Evolutionary conservation across 2,329 filamentous ascomycete species (phyloP), one percentile per base, ranked within the genome.

Genomic region (Xylaria sp.): DNA sequence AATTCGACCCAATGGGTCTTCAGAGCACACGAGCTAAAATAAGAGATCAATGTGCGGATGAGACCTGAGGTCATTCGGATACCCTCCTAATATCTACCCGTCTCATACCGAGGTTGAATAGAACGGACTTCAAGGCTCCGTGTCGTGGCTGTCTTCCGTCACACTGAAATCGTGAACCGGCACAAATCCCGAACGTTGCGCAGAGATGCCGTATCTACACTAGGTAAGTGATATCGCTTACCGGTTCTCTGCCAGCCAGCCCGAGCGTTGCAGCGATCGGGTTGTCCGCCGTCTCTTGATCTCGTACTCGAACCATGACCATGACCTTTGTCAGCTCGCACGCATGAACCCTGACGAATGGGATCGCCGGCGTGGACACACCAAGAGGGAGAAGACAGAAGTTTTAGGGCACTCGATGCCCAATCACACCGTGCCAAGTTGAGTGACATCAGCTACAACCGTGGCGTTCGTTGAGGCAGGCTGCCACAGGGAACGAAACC

Each of bases 391-490:
- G 44, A 62, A 59, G 42, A 60, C 58, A 66, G 9, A 42, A 63
- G 29, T 32, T 58, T 60, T 9, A 47, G 27, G 42, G 16, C 32
- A 25, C 23, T 10, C 48, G 3, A 63, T 13, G 12, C 18, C 63
- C 59, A 69, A 69, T 65, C 63, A 60, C 29, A 25, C 47, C 23
- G 9, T 55, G 59, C 66, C 59, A 66, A 60, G 66, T 66, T 40
- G 66, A 66, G 66, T 66, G 48, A 44, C 59, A 69, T 66, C 59
- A 57, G 53, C 63, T 69, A 62, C 66, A 53, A 62, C 63, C 21
- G 63, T 69, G 66, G 63, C 66, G 66, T 61, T 47, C 66, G 66
- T 61, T 47, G 40, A 44, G 25, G 44, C 55, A 23, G 27, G 18
- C 40, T 16, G 16, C 40, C 37, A 57, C n/a, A 37, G 54, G 9